Evolutionary conservation across 371 early-diverging fungal species (phyloP), one percentile per base, ranked within the genome.

Genomic region (Rhizopus delemar): DNA sequence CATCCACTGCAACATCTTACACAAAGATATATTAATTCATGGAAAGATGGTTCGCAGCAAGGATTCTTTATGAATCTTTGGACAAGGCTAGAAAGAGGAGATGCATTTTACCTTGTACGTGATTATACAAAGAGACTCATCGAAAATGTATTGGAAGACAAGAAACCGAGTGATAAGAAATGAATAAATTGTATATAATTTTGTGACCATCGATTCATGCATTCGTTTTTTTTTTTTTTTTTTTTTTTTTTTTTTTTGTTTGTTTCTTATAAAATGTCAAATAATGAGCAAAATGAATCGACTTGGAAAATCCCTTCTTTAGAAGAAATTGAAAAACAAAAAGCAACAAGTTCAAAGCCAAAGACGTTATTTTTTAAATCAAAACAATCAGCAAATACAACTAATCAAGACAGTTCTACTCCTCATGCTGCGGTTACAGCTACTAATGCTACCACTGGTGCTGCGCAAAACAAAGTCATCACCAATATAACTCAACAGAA

Each of bases 41-140:
- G 72, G 73, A 59, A 58, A 35, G 66, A 72, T 49, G 75, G 77
- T 34, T 63, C 53, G 15, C 77, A 74, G 53, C 56, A 62, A 50
- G 60, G 72, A 8, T 77, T 77, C 48, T 77, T 74, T 38, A 46
- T 29, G 28, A 53, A 66, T 34, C 70, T 74, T 52, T 60, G 59
- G 45, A 58, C 65, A 31, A 66, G 68, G 45, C 22, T 64, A 41
- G 69, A 71, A 52, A 66, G 72, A 46, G 67, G 67, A 29, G 77
- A 77, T 65, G 77, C 72, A 22, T 59, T 71, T 60, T 57, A 71
- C 48, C 53, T 77, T 13, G 71, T 76, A 6, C 50, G 54, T 41
- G 60, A 75, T 46, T 66, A 61, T 60, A 61, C 67, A 31, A 63
- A 66, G 16, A 63, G 68, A 50, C 38, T 69, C 35, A 53, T 67